These are phyloP conservation scores for Chlorella sp. DNA, from an alignment of 139 green algal species.

Conservation along the genomic window DNA sequence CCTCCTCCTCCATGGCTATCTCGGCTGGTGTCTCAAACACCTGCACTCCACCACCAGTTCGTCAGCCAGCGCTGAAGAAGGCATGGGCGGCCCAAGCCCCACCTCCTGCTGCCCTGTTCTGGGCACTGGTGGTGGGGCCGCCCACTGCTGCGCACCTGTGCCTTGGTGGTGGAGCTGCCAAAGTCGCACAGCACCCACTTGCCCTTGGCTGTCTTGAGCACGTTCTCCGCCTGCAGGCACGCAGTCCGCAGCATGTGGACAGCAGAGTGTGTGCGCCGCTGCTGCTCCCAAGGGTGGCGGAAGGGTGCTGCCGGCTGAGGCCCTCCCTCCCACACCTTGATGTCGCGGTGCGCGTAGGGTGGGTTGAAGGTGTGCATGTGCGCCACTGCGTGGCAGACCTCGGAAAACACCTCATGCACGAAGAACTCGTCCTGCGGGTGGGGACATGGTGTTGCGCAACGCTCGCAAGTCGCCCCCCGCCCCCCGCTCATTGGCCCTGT, in stretches of 20 bases:
- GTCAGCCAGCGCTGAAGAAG: too few species aligned
- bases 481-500: too few species aligned
- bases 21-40: slow-evolving; percentile 53
- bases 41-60: background rate
- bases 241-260: too few species aligned
- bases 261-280: too few species aligned
- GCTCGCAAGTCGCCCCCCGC: too few species aligned
- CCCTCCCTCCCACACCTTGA: too few species aligned
- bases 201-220: slow-evolving; percentile 64
- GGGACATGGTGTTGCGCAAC: background rate
- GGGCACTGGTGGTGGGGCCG: too few species aligned
- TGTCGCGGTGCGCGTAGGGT: slow-evolving; percentile 73
- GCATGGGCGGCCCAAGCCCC: too few species aligned
- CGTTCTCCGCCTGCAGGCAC: slow-evolving; percentile 94
- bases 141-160: slow-evolving; percentile 2
- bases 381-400: slow-evolving; percentile 56
- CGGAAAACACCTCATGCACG: slow-evolving; percentile 40
- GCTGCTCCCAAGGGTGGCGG: too few species aligned
- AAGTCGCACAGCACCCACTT: slow-evolving; percentile 95
- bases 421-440: background rate
- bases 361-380: slow-evolving; percentile 72
- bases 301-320: too few species aligned
- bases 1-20: slow-evolving; percentile 74
- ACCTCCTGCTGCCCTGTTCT: too few species aligned
- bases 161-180: slow-evolving; percentile 57